A percentile compares a stretch with the other conserved stretches of the same genome.
These are phyloP conservation scores for Wickerhamomyces sydowiorum DNA, from an alignment of 805 yeast species.

Conservation along the genomic window DNA sequence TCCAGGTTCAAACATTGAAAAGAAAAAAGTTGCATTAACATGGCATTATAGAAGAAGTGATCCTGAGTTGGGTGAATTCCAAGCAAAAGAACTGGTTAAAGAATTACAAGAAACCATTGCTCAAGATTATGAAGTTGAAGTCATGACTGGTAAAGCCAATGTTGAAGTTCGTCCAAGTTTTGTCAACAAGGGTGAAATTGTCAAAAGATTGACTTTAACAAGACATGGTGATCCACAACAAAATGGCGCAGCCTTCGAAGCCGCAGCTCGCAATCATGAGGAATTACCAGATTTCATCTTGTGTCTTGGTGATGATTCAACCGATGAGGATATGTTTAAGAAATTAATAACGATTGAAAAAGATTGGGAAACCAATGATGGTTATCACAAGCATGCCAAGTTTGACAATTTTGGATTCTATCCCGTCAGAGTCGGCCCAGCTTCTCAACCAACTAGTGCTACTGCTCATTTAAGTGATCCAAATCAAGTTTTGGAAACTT, in stretches of 20 bases:
- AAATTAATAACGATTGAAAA: conserved; percentile 62
- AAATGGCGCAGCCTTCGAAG: conserved; percentile 22
- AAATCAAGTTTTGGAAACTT: conserved; percentile 73
- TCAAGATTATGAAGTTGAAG: conserved; percentile 74
- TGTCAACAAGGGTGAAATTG: conserved; percentile 96
- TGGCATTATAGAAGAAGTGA: conserved; percentile 98
- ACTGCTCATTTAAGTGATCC: conserved; percentile 84
- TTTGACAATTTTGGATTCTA: conserved; percentile 58
- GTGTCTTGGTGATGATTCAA: conserved; percentile 92
- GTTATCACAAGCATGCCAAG: conserved; percentile 34
- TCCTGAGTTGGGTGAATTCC: conserved; percentile 87
- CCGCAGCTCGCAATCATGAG: conserved; percentile 30
- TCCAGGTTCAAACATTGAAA: conserved; percentile 84
- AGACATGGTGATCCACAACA: conserved; percentile 54
- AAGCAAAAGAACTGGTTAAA: conserved; percentile 67
- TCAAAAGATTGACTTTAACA: conserved; percentile 63
- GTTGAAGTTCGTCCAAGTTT: conserved; percentile 94
- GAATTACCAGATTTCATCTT: conserved; percentile 76
- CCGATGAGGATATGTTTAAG: conserved; percentile 97
- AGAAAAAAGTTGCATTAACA: conserved; percentile 87
- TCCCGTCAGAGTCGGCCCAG: conserved; percentile 91
- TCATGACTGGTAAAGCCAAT: conserved; percentile 96
- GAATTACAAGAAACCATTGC: conserved; percentile 58
- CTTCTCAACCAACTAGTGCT: conserved; percentile 79
- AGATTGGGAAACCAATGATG: conserved; percentile 38